Evolutionary conservation across 148 eudicot genomes (phyloP).

Genomic region (Diospyros kaki): DNA sequence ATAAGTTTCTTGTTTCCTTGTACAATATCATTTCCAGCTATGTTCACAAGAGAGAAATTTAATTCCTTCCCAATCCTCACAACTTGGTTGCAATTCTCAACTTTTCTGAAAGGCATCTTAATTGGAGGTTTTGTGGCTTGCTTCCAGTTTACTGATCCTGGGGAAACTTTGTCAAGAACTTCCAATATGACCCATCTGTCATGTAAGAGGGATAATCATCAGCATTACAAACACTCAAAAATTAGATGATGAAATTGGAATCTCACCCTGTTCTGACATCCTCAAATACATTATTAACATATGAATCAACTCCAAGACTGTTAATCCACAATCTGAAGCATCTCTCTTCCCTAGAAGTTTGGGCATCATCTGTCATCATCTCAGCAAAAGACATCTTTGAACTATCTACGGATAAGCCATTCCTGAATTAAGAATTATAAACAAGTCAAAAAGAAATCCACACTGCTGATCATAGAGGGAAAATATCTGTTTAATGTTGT

Average conservation of each 20-base stretch:
- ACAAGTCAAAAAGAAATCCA: constrained; percentile 2
- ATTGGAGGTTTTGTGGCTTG: constrained; percentile 74
- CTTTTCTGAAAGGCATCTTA: constrained; percentile 78
- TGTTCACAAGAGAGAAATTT: constrained; percentile 76
- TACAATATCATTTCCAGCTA: constrained; percentile 75
- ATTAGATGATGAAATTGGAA: constrained; percentile 7
- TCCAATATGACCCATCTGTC: constrained; percentile 76
- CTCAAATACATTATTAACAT: constrained; percentile 84
- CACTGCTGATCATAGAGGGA: background rate
- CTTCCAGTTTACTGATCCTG: constrained; percentile 82
- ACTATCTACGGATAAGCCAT: constrained; percentile 61
- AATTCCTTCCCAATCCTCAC: constrained; percentile 62
- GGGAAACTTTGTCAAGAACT: constrained; percentile 67
- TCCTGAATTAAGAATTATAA: constrained; percentile 37
- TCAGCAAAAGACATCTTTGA: constrained; percentile 63
- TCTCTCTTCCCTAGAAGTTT: constrained; percentile 90
- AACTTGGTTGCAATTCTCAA: constrained; percentile 88
- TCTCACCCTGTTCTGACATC: constrained; percentile 75
- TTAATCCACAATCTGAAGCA: constrained; percentile 91
- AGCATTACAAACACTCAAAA: background rate
- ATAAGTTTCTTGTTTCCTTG: constrained; percentile 87
- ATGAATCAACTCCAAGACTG: constrained; percentile 74
- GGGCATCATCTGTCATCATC: constrained; percentile 62
- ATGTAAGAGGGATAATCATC: constrained; percentile 9
- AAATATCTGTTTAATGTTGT: background rate